Base-by-base conservation (phyloP, 192 early-diverging fungal genomes). In the Mortierella alpina region DNA sequence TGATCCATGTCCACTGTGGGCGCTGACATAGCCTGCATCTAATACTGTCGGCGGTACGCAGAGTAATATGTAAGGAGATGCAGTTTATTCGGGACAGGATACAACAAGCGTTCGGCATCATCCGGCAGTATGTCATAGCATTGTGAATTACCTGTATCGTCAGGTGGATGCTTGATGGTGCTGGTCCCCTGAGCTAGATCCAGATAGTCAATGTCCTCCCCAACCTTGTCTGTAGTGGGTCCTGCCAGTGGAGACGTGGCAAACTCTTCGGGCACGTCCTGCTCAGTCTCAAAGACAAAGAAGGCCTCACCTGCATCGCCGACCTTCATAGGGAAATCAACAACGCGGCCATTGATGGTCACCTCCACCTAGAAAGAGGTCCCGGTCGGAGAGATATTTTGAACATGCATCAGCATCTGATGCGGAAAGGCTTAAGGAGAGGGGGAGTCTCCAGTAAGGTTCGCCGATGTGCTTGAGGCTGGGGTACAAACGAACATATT, bases 291-390 rank as follows among this genome's bases (percentile, higher is more conserved):
- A 44, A 98, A 88, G 3, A 99, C 96, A 85, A 99, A 99, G 82
- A 99, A 99, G 10, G 95, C 96, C 77, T 99, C 97, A 44, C 97
- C 97, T 18, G 94, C 93, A 62, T 98, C 98, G 6, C 96, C 95
- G 4, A 99, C 91, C 66, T 98, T 99, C 97, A 99, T 98, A 49
- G 92, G 90, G 67, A 94, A 89, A 66, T 94, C 92, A 5, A 91
- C 88, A 1, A 81, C 74, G 65, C 85, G 59, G 48, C 90, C 95
- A 85, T 99, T 99, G 50, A 98, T 91, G 7, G 87, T 86, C 31
- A 99, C 85, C 53, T 95, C 91, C 47, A 96, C 92, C 75, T 78
- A 66, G n/a, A 31, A 67, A 46, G 23, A 45, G 56, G 47, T 44
- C 9, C 14, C 40, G 9, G 20, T n/a, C 12, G 41, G 22, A 47